These are phyloP conservation scores for Daucus carota DNA, from an alignment of 129 eudicot genomes.

Conservation along the genomic window DH1_v3.0 NC_030387.2:37838001-37838500, in stretches of 20 bases:
- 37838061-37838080: slow-evolving; percentile 99
- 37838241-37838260: slow-evolving; percentile 91
- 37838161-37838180: slow-evolving; percentile 89
- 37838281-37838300: slow-evolving; percentile 77
- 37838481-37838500: slow-evolving; percentile 23
- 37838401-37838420: slow-evolving; percentile 78
- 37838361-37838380: slow-evolving; percentile 70
- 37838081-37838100: slow-evolving; percentile 98
- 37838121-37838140: slow-evolving; percentile 71
- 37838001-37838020: slow-evolving; percentile 79
- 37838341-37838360: slow-evolving; percentile 74
- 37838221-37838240: slow-evolving; percentile 95
- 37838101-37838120: slow-evolving; percentile 81
- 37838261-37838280: slow-evolving; percentile 95
- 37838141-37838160: slow-evolving; percentile 80
- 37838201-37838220: slow-evolving; percentile 76
- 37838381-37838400: slow-evolving; percentile 79
- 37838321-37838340: slow-evolving; percentile 35
- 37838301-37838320: slow-evolving; percentile 47
- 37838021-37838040: slow-evolving; percentile 64
- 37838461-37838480: slow-evolving; percentile 45
- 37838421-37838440: slow-evolving; percentile 69
- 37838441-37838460: slow-evolving; percentile 39
- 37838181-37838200: slow-evolving; percentile 66
- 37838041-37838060: slow-evolving; percentile 99